Percentiles rank a stretch among this genome's conserved stretches.
phyloP scores from a whole-genome alignment of 805 yeast genomes.

The Candida ascalaphidarum region DNA sequence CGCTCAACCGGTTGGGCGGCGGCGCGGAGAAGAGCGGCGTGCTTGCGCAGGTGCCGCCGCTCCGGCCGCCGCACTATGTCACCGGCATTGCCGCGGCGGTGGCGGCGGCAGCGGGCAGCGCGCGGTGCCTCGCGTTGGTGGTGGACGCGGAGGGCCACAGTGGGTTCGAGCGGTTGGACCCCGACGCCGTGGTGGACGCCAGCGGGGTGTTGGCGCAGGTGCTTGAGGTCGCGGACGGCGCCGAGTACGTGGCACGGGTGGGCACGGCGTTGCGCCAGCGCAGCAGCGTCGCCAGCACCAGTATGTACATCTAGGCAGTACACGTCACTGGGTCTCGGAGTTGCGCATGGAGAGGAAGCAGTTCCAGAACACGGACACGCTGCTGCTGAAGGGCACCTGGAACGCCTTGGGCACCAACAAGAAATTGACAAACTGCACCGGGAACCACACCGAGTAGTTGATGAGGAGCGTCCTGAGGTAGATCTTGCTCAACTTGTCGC shows the following conservation, averaged over 20 bases:
- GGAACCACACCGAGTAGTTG: slow-evolving; percentile 74
- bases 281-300: slow-evolving; percentile 16
- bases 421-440: slow-evolving; percentile 72
- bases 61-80: slow-evolving; percentile 54
- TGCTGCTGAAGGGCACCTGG: slow-evolving; percentile 89
- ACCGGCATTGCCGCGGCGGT: slow-evolving; percentile 50
- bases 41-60: slow-evolving; percentile 13
- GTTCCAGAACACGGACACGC: slow-evolving; percentile 86
- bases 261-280: slow-evolving; percentile 13
- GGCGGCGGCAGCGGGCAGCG: slow-evolving; percentile 13
- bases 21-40: too few relatives aligned
- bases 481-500: slow-evolving; percentile 54
- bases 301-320: slow-evolving; percentile 13
- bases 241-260: slow-evolving; percentile 6
- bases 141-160: slow-evolving; percentile 56
- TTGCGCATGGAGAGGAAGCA: slow-evolving; percentile 82
- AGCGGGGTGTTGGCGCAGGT: slow-evolving; percentile 1
- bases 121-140: slow-evolving; percentile 10
- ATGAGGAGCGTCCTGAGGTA: slow-evolving; percentile 60
- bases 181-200: slow-evolving; percentile 21
- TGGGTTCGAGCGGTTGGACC: slow-evolving; percentile 48
- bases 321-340: slow-evolving; percentile 6
- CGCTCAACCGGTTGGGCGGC: slow-evolving; percentile 14
- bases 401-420: slow-evolving; percentile 57
- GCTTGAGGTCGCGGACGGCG: slow-evolving; percentile 1